Evolutionary conservation across 495 filamentous ascomycete genomes (phyloP).

Genomic region (Aspergillus diversus): DNA sequence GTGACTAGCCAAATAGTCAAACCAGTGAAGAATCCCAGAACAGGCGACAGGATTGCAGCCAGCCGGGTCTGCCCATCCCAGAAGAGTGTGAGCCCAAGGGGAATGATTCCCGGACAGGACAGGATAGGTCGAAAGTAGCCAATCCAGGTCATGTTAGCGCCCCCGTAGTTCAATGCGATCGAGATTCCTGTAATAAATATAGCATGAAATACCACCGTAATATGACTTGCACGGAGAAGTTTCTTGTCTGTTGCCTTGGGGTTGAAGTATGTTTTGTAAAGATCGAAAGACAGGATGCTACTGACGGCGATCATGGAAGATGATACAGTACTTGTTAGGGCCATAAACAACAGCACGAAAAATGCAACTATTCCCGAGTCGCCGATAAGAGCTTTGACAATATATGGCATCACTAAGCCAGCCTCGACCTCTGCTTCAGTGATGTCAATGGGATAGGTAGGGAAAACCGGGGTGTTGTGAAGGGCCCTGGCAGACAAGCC

Average conservation of each 20-base stretch:
- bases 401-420: conserved; percentile 52
- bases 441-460: conserved; percentile 53
- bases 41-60: conserved; percentile 37
- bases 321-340: conserved; percentile 52
- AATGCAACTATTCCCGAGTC: conserved; percentile 51
- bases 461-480: conserved; percentile 51
- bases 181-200: conserved; percentile 44
- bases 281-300: conserved; percentile 48
- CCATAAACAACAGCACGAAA: conserved; percentile 59
- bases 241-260: conserved; percentile 38
- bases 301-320: conserved; percentile 52
- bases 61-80: conserved; percentile 44
- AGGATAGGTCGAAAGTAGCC: conserved; percentile 42
- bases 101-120: conserved; percentile 43
- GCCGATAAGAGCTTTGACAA: conserved; percentile 53
- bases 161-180: conserved; percentile 43
- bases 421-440: conserved; percentile 45
- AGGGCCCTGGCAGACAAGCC: conserved; percentile 51
- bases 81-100: conserved; percentile 38
- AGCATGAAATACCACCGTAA: conserved; percentile 42
- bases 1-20: conserved; percentile 42
- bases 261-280: conserved; percentile 61
- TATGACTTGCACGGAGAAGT: conserved; percentile 41
- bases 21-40: conserved; percentile 42
- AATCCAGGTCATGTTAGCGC: conserved; percentile 48